These are phyloP conservation scores for Oryza longistaminata DNA, from an alignment of 176 grass and related monocot genomes.

Conservation along the genomic window DNA sequence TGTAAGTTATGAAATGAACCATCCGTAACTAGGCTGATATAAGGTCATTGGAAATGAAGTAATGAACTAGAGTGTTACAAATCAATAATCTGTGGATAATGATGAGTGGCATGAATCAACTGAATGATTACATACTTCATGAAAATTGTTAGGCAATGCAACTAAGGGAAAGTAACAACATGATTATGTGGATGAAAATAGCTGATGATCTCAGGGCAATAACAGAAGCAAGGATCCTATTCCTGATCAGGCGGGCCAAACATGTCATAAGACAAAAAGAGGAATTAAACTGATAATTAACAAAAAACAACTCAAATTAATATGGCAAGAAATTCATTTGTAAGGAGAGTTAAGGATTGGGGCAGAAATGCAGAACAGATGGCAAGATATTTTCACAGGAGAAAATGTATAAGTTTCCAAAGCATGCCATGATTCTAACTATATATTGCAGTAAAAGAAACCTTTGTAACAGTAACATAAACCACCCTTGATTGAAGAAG, in stretches of 20 bases:
- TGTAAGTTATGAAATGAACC: background rate
- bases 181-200: background rate
- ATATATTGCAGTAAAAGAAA: background rate
- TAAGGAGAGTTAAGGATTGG: background rate
- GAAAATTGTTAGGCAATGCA: constrained; percentile 5
- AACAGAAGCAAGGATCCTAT: background rate
- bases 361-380: background rate
- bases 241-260: constrained; percentile 11
- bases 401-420: background rate
- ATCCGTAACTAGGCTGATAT: background rate
- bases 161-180: background rate
- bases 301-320: constrained; percentile 26
- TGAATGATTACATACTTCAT: background rate
- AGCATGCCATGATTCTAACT: background rate
- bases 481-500: background rate
- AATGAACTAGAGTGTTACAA: background rate
- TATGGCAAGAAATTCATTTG: background rate
- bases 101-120: constrained; percentile 1
- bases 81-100: background rate
- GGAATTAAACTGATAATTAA: background rate
- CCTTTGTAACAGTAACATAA: background rate
- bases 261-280: background rate
- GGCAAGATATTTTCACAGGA: background rate
- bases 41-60: background rate
- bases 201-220: background rate